phyloP scores from a whole-genome alignment of 1,284 basidiomycete species.

The Sphagnurus paluster region DNA sequence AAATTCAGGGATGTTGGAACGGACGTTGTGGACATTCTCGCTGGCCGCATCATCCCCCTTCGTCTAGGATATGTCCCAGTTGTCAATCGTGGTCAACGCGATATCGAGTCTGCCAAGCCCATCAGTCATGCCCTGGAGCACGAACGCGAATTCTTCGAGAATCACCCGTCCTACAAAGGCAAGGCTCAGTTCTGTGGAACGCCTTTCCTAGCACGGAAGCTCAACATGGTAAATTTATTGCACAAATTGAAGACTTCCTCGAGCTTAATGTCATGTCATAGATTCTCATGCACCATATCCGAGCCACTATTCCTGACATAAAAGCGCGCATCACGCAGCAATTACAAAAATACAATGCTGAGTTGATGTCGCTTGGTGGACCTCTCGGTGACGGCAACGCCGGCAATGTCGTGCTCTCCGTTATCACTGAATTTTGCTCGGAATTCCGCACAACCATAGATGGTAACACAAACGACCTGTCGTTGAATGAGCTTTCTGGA shows the following conservation, averaged over 20 bases:
- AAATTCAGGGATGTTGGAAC: conserved; percentile 86
- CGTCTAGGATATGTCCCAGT: conserved; percentile 97
- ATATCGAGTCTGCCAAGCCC: conserved; percentile 88
- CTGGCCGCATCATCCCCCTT: conserved; percentile 93
- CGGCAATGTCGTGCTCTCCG: conserved; percentile 87
- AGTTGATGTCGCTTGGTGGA: conserved; percentile 87
- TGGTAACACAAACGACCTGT: conserved; percentile 94
- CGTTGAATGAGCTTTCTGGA: conserved; percentile 92
- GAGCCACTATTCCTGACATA: conserved; percentile 95
- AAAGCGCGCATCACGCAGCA: conserved; percentile 90
- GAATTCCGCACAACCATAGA: conserved; percentile 98
- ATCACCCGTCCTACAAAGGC: conserved; percentile 87
- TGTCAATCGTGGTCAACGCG: conserved; percentile 95
- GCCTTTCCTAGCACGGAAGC: conserved; percentile 94
- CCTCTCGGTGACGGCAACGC: conserved; percentile 83
- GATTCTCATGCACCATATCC: conserved; percentile 99
- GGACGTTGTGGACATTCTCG: conserved; percentile 97
- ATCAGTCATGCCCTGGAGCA: conserved; percentile 86
- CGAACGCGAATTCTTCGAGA: conserved; percentile 93
- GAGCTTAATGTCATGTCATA: conserved; percentile 29
- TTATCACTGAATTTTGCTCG: conserved; percentile 96
- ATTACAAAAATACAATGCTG: conserved; percentile 83
- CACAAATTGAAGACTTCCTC: conserved; percentile 3
- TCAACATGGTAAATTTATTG: conserved; percentile 77
- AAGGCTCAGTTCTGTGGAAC: conserved; percentile 98